A percentile compares a stretch with the other conserved stretches of the same genome.
Conservation (phyloP, 805 yeast species). For the Pichia paraexigua region DNA sequence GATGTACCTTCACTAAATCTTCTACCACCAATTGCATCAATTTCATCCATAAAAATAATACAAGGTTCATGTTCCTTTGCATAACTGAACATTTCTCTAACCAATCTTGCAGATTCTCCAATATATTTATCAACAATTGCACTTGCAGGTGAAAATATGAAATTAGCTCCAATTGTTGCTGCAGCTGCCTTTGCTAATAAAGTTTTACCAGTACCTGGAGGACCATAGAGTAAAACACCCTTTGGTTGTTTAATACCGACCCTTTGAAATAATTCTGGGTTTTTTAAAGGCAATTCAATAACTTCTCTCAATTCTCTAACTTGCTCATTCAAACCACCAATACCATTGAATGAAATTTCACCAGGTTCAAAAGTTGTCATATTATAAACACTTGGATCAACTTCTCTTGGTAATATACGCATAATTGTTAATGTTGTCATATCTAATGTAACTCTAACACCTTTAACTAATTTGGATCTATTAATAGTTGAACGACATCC, state of each 20-base stretch:
- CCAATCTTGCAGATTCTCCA: constrained; percentile 94
- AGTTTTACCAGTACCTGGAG: constrained; percentile 98
- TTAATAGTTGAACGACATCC: constrained; percentile 94
- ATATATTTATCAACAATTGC: constrained; percentile 97
- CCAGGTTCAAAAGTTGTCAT: constrained; percentile 99
- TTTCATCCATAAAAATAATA: constrained; percentile 96
- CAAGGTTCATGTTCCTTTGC: constrained; percentile 98
- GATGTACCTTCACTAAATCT: constrained; percentile 97
- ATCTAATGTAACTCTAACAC: constrained; percentile 93
- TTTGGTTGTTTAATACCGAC: constrained; percentile 99
- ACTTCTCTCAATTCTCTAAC: constrained; percentile 96
- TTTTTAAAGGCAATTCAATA: constrained; percentile 91
- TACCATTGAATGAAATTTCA: constrained; percentile 86
- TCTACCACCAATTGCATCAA: constrained; percentile 98
- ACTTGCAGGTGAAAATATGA: constrained; percentile 96
- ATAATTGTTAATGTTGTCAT: constrained; percentile 96
- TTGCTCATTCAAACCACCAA: constrained; percentile 95
- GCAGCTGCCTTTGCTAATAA: constrained; percentile 96
- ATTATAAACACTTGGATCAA: constrained; percentile 94
- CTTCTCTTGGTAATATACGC: constrained; percentile 96
- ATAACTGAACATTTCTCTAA: constrained; percentile 96
- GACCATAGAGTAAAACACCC: constrained; percentile 94
- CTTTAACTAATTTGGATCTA: constrained; percentile 76
- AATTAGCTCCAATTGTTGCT: constrained; percentile 96
- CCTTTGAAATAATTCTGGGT: constrained; percentile 90